Percentiles rank a stretch among this genome's conserved stretches.
phyloP scores from a whole-genome alignment of 805 yeast genomes.

The Schwanniomyces sp. region DNA sequence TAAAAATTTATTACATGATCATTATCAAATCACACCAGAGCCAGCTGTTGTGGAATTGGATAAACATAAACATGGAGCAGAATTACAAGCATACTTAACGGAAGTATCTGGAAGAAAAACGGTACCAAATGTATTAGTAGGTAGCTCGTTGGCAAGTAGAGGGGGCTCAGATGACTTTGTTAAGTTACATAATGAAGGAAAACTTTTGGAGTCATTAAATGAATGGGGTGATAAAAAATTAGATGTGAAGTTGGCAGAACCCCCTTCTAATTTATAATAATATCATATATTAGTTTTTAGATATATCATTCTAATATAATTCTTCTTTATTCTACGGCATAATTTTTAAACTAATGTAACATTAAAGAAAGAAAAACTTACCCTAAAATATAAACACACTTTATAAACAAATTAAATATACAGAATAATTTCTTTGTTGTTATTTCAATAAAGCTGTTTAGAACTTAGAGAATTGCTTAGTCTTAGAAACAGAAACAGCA shows the following conservation, averaged over 20 bases:
- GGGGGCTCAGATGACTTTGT: conserved; percentile 90
- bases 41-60: conserved; percentile 82
- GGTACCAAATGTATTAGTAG: conserved; percentile 86
- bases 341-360: conserved; percentile 14
- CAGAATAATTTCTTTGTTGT: conserved; percentile 7
- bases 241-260: conserved; percentile 48
- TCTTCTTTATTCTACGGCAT: conserved; percentile 1
- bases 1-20: conserved; percentile 61
- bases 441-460: conserved; percentile 33
- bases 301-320: neutral
- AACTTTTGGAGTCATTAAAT: conserved; percentile 49
- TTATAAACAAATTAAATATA: conserved; percentile 10
- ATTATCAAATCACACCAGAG: conserved; percentile 70
- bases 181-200: conserved; percentile 56
- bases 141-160: conserved; percentile 56
- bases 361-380: conserved; percentile 9
- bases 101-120: conserved; percentile 74
- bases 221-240: conserved; percentile 64
- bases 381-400: conserved; percentile 6
- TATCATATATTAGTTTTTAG: neutral
- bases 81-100: conserved; percentile 71
- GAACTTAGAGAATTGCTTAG: conserved; percentile 96
- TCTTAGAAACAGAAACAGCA: conserved; percentile 80
- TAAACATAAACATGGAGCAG: conserved; percentile 70
- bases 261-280: conserved; percentile 51